Base-by-base conservation (phyloP, 2,329 filamentous ascomycete species). In the Delphinella strobiligena region DNA sequence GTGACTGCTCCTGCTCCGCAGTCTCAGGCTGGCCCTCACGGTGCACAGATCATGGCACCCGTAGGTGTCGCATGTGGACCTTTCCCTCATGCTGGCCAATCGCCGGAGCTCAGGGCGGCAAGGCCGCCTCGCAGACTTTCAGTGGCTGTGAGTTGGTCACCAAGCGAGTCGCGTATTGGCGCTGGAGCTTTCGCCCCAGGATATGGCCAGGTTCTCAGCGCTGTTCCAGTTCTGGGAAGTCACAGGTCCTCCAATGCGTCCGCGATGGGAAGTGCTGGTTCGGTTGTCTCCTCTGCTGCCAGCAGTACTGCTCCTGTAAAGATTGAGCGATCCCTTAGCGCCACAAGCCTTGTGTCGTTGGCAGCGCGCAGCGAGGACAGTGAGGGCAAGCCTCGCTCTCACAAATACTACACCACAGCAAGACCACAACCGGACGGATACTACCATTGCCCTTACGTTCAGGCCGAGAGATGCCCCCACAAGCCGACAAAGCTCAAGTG, bases 401-500 rank as follows among this genome's bases (percentile, higher is more conserved):
- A 88, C 58, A 72, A 69, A 15, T 66, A 85, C 10, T 89, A 88
- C 68, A 79, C 80, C 58, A 27, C 22, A 27, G 76, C 75, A 40
- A 64, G 65, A 34, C 74, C 79, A 8, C 61, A 72, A 31, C 60
- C 70, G 24, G 85, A 94, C 62, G 87, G 86, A 55, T 75, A 93
- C 43, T 96, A 91, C 67, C 86, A 93, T 66, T 96, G 89, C 71
- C 89, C 89, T 4, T 91, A 82, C 71, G 78, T 82, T 59, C 81
- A 77, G 51, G 66, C 70, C 42, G 66, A 73, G 37, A 71, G 78
- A 55, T 96, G 89, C 74, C 82, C 75, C 61, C 89, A 95, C 76
- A 83, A 84, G 66, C 78, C 88, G 31, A 91, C 93, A 56, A 91
- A 93, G 68, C 82, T 96, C 52, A 95, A 95, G 75, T 95, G 89